Percentiles rank a stretch among this genome's conserved stretches.
phyloP scores from a whole-genome alignment of 202 grass and related monocot genomes.

The Carex arenaria region DNA sequence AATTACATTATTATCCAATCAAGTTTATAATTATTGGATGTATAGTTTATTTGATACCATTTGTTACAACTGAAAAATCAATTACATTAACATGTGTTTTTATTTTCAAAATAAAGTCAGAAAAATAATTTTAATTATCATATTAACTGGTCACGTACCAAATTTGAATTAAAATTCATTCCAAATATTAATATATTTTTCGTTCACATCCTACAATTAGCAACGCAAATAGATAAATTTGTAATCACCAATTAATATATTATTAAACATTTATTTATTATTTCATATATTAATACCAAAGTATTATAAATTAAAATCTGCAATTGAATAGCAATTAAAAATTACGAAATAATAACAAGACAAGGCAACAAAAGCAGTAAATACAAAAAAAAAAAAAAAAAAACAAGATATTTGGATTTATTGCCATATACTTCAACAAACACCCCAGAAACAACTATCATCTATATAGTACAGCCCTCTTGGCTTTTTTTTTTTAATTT shows the following conservation, averaged over 20 bases:
- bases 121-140: no score
- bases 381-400: not conserved
- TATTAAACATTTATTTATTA: no score
- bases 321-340: not conserved
- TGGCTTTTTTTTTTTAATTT: not conserved
- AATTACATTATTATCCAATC: no score
- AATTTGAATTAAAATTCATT: not conserved
- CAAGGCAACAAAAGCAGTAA: not conserved
- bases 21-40: no score
- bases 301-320: not conserved
- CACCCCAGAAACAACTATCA: not conserved
- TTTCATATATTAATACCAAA: not conserved
- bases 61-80: no score
- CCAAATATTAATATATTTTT: not conserved
- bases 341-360: not conserved
- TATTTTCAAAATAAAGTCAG: no score
- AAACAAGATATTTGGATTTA: not conserved
- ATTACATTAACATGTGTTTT: no score
- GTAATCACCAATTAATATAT: not conserved
- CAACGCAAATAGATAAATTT: not conserved
- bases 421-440: not conserved
- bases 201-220: not conserved
- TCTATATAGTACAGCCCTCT: not conserved
- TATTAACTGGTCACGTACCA: no score
- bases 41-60: no score